Percentiles rank a stretch among this genome's conserved stretches.
Conservation (phyloP, 1,284 basidiomycete genomes). For the Cutaneotrichosporon cutaneum region DNA sequence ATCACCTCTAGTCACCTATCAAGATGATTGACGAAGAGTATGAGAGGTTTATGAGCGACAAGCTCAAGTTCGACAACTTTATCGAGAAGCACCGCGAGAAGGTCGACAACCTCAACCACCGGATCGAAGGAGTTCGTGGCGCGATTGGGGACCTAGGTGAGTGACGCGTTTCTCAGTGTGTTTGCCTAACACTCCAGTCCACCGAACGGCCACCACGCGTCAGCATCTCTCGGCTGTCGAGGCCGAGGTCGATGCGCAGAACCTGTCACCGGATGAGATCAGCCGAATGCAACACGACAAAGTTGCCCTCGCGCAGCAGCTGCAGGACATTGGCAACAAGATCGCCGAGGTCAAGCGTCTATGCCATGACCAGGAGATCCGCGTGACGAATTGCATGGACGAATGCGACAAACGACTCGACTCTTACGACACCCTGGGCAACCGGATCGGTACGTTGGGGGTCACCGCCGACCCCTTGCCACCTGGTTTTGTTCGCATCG, state of each 20-base stretch:
- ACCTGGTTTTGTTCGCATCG: slow-evolving; percentile 47
- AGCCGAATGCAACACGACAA: slow-evolving; percentile 80
- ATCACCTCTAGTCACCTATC: slow-evolving; percentile 39
- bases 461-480: slow-evolving; percentile 8
- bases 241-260: slow-evolving; percentile 72
- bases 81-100: slow-evolving; percentile 47
- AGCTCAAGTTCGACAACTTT: slow-evolving; percentile 48
- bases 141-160: slow-evolving; percentile 42
- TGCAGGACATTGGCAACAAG: slow-evolving; percentile 72
- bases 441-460: slow-evolving; percentile 67
- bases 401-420: slow-evolving; percentile 75
- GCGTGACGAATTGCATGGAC: slow-evolving; percentile 69
- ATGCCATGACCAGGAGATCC: slow-evolving; percentile 72
- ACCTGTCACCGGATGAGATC: slow-evolving; percentile 80
- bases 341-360: slow-evolving; percentile 67
- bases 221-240: slow-evolving; percentile 63
- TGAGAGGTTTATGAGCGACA: slow-evolving; percentile 46
- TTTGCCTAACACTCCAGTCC: slow-evolving; percentile 8
- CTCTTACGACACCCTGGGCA: slow-evolving; percentile 67
- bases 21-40: slow-evolving; percentile 47
- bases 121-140: slow-evolving; percentile 31
- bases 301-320: slow-evolving; percentile 65
- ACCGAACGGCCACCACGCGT: slow-evolving; percentile 13
- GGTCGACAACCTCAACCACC: slow-evolving; percentile 43
- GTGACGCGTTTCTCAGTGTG: neutral